Conservation (phyloP, 2,329 filamentous ascomycete genomes). For the Aspergillus sp. region DNA sequence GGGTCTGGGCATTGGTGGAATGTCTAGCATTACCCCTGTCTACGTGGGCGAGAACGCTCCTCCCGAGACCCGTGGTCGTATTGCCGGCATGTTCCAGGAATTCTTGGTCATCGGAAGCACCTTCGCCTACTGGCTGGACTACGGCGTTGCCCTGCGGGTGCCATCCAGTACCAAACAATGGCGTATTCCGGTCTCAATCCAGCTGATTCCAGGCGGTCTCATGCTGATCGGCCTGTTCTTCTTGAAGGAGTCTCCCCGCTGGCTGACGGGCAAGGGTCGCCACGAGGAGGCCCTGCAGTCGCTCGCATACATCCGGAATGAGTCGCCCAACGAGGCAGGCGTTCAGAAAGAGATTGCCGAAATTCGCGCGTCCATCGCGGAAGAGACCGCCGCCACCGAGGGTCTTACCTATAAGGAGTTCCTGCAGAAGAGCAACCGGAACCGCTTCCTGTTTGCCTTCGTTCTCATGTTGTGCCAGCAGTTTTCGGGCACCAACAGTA, state of each 20-base stretch:
- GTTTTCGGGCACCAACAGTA: constrained; percentile 40
- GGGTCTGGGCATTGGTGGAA: constrained; percentile 38
- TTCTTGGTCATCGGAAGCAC: constrained; percentile 46
- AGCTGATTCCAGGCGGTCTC: constrained; percentile 53
- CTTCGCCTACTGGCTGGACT: constrained; percentile 55
- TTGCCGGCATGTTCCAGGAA: constrained; percentile 39
- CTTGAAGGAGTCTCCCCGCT: constrained; percentile 54
- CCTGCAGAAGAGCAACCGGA: constrained; percentile 37
- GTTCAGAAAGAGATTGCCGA: constrained; percentile 38
- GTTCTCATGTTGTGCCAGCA: constrained; percentile 44
- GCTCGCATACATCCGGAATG: constrained; percentile 39
- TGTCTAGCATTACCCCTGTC: constrained; percentile 40
- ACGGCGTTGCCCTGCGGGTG: constrained; percentile 49
- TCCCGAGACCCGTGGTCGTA: constrained; percentile 31
- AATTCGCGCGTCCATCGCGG: constrained; percentile 42
- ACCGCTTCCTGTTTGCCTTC: constrained; percentile 37
- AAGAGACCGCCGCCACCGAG: constrained; percentile 41
- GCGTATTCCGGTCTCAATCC: constrained; percentile 53
- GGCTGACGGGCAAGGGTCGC: constrained; percentile 54
- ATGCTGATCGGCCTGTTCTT: constrained; percentile 52
- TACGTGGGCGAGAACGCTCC: constrained; percentile 39
- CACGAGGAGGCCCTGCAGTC: constrained; percentile 44
- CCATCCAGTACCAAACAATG: constrained; percentile 50
- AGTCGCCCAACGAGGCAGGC: constrained; percentile 23
- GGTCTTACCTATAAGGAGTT: constrained; percentile 45